Evolutionary conservation across 2,329 filamentous ascomycete genomes (phyloP), one percentile per base, ranked within the genome.

Genomic region (Aspergillus chevalieri): DNA sequence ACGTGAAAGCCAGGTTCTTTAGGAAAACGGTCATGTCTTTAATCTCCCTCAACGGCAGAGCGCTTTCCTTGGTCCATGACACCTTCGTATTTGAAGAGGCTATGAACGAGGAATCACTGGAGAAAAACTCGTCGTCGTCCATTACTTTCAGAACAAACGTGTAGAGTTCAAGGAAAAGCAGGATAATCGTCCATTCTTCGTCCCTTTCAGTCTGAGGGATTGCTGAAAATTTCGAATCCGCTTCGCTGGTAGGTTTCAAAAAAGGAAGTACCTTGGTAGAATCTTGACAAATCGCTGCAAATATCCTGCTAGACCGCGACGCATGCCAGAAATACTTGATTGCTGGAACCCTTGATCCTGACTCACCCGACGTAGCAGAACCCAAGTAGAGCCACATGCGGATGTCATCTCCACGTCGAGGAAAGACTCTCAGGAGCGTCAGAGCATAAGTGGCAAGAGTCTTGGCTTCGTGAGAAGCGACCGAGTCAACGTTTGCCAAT

Each of bases 61-160:
- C 84, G 65, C 88, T 84, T 54, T 80, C 78, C 47, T 75, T 74
- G 8, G 71, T 74, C 68, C 86, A 53, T 72, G 76, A 67, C 76
- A 78, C 55, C 78, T 76, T 47, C 74, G 76, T 46, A 75, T 79
- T 48, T 60, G 74, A 21, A 66, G 72, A 24, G 65, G 72, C 64
- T n/a, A 67, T 57, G 17, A 72, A 57, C 22, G 75, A 72, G 36
- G 68, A 72, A 53, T 80, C 71, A 48, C 78, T 77, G 49, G 82
- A 80, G 53, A 95, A 86, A 64, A 98, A 98, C 60, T 98, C 93
- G 57, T 97, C 92, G 55, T 98, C 93, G 58, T 98, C 93, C 65
- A 92, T 95, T 30, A 97, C 82, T 58, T 93, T 87, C 10, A 97
- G 75, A 2, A 96, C 83, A 65, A 97, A 97, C 2, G 87, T 89